Evolutionary conservation across 2,329 filamentous ascomycete species (phyloP).

Genomic region (Fusarium continuum): DNA sequence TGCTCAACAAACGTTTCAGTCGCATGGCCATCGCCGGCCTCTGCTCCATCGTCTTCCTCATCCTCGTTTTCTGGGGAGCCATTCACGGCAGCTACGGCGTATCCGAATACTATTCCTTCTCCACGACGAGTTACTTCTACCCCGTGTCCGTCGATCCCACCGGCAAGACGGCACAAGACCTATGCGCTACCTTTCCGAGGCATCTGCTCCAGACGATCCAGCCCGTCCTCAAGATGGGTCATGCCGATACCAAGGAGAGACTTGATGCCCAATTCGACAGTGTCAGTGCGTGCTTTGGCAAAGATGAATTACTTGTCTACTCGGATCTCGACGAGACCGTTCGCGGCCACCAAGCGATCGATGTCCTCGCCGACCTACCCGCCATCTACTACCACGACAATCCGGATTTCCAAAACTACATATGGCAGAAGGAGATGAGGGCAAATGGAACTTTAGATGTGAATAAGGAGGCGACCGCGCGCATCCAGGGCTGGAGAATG

Average conservation of each 20-base stretch:
- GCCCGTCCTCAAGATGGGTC: constrained; percentile 48
- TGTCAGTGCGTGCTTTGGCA: constrained; percentile 60
- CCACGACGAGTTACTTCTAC: constrained; percentile 44
- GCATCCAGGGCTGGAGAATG: constrained; percentile 58
- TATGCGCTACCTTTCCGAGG: constrained; percentile 47
- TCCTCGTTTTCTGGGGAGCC: constrained; percentile 40
- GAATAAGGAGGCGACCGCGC: constrained; percentile 44
- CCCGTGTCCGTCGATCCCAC: constrained; percentile 43
- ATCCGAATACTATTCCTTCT: constrained; percentile 44
- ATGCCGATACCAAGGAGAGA: constrained; percentile 43
- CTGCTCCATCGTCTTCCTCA: constrained; percentile 36
- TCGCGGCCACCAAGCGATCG: constrained; percentile 54
- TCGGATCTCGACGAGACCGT: constrained; percentile 60
- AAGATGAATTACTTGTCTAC: constrained; percentile 56
- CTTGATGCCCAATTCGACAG: constrained; percentile 58
- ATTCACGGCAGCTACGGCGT: constrained; percentile 39
- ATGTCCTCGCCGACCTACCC: constrained; percentile 58
- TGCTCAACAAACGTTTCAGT: constrained; percentile 47
- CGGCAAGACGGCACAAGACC: constrained; percentile 39
- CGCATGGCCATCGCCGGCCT: constrained; percentile 42
- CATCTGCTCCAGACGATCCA: constrained; percentile 46
- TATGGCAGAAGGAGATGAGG: constrained; percentile 51
- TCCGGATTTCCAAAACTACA: constrained; percentile 51
- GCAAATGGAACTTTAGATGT: constrained; percentile 47
- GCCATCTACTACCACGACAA: constrained; percentile 50